A percentile compares a stretch with the other conserved stretches of the same genome.
Evolutionary conservation across 257 asterid species (phyloP).

Genomic region (Leptodermis oblonga): DNA sequence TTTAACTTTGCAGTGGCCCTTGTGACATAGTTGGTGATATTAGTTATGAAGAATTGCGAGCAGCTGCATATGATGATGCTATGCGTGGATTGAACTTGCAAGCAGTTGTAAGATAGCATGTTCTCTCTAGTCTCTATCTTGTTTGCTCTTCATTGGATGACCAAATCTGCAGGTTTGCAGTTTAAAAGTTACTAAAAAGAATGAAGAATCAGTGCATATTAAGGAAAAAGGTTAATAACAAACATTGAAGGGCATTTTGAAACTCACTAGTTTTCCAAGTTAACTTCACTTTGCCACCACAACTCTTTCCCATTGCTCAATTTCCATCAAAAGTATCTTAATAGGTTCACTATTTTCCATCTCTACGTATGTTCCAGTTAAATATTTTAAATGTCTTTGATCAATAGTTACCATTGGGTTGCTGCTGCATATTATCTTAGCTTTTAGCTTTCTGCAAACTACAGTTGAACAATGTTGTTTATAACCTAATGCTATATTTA

Average conservation of each 20-base stretch:
- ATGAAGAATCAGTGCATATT: too few species aligned
- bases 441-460: not conserved
- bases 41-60: constrained; percentile 87
- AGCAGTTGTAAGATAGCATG: constrained; percentile 59
- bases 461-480: not conserved
- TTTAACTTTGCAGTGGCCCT: constrained; percentile 56
- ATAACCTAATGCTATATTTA: not conserved
- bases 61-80: constrained; percentile 80
- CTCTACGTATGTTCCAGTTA: too few species aligned
- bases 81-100: constrained; percentile 60
- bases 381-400: too few species aligned
- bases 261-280: not conserved
- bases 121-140: constrained; percentile 10
- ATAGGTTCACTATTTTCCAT: too few species aligned
- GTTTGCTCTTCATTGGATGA: constrained; percentile 6
- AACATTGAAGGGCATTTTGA: not conserved
- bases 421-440: not conserved
- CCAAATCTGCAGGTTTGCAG: constrained; percentile 1
- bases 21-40: constrained; percentile 84
- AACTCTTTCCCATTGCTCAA: not conserved
- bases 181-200: not conserved
- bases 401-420: too few species aligned
- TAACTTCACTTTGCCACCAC: not conserved
- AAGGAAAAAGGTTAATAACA: not conserved
- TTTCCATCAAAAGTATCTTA: not conserved